Evolutionary conservation across 2,329 filamentous ascomycete species (phyloP), one percentile per base, ranked within the genome.

Genomic region (Domatiomyces globalis): DNA sequence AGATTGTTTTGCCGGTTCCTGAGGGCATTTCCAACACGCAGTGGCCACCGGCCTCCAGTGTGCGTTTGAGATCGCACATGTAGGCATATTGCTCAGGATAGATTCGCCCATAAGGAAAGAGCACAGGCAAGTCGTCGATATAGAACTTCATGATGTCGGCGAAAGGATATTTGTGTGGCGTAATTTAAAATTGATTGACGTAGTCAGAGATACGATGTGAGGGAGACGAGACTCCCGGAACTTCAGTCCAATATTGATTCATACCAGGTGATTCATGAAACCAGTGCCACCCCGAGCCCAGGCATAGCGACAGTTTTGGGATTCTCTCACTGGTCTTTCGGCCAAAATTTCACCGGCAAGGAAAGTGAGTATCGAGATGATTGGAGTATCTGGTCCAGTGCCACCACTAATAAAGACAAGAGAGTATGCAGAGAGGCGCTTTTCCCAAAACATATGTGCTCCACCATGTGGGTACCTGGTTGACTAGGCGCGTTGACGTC

Each of bases 11-110:
- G 55, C 92, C 92, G 20, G 92, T 98, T 44, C 92, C 92, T 54
- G 92, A 98, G 68, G 92, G 92, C 92, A 98, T 98, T 71, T 98
- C 92, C 61, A 98, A 72, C 19, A 98, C 90, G 67, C 89, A 95
- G 70, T 98, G 88, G 55, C 92, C 94, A 49, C 87, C 87, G 18
- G 84, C 85, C 75, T 98, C 92, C 63, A 98, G 83, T 18, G 92
- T 96, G 67, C 73, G 78, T 67, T 89, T 89, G 68, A 89, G 79
- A 73, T 87, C 85, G 65, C 83, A 86, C 85, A 89, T 89, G 71
- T 89, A 79, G 66, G 78, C 78, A 81, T 83, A 83, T 72, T 84
- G 80, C 67, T 84, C 81, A 56, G 84, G 80, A 66, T 85, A 85
- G 62, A 85, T 83, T 61, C 81, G 74, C 55, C 82, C 81, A 66